phyloP scores from a whole-genome alignment of 2,329 filamentous ascomycete genomes.

The Trichophyton mentagrophytes region DNA sequence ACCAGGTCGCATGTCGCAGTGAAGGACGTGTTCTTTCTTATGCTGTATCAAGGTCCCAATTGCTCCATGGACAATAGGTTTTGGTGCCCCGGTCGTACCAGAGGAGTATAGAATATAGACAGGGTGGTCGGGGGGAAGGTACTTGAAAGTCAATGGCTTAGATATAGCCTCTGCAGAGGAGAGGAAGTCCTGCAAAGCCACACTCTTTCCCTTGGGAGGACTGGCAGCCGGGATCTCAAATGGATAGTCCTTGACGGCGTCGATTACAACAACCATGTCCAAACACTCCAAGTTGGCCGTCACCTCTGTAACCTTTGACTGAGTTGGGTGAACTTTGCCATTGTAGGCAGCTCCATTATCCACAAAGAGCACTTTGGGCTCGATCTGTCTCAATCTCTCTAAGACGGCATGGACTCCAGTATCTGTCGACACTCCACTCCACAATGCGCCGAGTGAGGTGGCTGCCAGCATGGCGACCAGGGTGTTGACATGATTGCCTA shows the following conservation, averaged over 20 bases:
- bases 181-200: conserved; percentile 36
- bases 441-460: conserved; percentile 71
- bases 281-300: conserved; percentile 54
- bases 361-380: conserved; percentile 67
- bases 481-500: conserved; percentile 81
- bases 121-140: conserved; percentile 72
- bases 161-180: conserved; percentile 26
- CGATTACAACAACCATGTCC: conserved; percentile 60
- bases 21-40: conserved; percentile 88
- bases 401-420: conserved; percentile 83
- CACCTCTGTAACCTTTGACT: conserved; percentile 67
- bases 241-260: conserved; percentile 41
- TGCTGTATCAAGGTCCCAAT: conserved; percentile 86
- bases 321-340: conserved; percentile 71
- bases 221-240: conserved; percentile 26
- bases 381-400: conserved; percentile 74
- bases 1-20: conserved; percentile 61
- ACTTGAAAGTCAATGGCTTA: conserved; percentile 51
- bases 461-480: conserved; percentile 79
- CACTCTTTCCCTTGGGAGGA: conserved; percentile 27
- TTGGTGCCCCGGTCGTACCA: conserved; percentile 76
- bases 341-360: conserved; percentile 88
- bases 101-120: conserved; percentile 90
- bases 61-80: conserved; percentile 87
- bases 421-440: conserved; percentile 88